These are phyloP conservation scores for Anthoceros angustus DNA, from an alignment of 225 moss, liverwort and hornwort genomes.

Conservation along the genomic window DNA sequence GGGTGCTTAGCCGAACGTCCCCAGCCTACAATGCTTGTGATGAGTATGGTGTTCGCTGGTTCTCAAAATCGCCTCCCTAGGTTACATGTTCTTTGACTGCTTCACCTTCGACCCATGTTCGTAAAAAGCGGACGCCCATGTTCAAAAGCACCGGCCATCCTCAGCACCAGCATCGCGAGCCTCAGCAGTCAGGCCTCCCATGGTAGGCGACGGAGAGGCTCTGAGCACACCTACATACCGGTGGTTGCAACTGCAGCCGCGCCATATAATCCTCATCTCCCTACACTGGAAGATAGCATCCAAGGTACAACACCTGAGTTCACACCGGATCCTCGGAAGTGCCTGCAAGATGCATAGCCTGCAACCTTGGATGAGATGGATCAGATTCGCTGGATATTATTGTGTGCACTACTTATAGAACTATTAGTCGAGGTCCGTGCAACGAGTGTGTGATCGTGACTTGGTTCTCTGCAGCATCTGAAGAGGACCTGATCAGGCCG, in stretches of 20 bases:
- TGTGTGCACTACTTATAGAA: too few species aligned
- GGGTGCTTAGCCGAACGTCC: slow-evolving; percentile 90
- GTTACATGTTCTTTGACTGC: neutral
- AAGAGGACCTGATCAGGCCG: neutral
- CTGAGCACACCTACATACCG: slow-evolving; percentile 81
- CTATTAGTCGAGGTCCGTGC: neutral
- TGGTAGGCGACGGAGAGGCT: slow-evolving; percentile 21
- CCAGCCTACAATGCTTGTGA: slow-evolving; percentile 71
- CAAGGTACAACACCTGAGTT: slow-evolving; percentile 12
- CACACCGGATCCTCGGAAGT: too few species aligned
- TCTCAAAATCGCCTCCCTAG: neutral
- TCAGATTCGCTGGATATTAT: too few species aligned
- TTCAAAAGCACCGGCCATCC: too few species aligned
- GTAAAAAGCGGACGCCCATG: too few species aligned
- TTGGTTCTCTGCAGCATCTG: neutral
- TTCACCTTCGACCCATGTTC: slow-evolving; percentile 11
- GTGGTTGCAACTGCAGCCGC: slow-evolving; percentile 43
- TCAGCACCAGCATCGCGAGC: too few species aligned
- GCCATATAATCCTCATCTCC: slow-evolving; percentile 49
- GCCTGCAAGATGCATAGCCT: too few species aligned
- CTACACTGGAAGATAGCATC: slow-evolving; percentile 39
- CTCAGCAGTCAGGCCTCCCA: too few species aligned
- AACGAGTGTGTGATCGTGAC: neutral
- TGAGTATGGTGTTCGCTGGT: slow-evolving; percentile 63
- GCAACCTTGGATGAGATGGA: too few species aligned